phyloP scores from a whole-genome alignment of 2,329 filamentous ascomycete species.

The Fusarium sp. region DNA sequence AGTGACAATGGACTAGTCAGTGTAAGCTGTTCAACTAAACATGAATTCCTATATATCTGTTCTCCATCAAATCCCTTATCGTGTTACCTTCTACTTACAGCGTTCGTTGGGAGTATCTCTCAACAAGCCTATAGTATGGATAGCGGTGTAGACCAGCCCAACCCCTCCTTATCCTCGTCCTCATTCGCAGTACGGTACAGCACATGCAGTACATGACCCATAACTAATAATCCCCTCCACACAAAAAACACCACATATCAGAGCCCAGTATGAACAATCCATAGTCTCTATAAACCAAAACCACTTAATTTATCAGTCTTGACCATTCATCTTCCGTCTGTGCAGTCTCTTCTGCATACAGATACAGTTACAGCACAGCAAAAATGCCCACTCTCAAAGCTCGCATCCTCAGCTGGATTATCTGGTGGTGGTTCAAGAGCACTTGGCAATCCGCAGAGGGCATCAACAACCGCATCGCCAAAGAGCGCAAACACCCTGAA shows the following conservation, averaged over 20 bases:
- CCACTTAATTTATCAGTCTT: slow-evolving; percentile 1
- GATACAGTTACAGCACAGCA: not conserved
- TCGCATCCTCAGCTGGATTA: slow-evolving; percentile 44
- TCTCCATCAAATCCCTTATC: not conserved
- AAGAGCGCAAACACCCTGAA: slow-evolving; percentile 36
- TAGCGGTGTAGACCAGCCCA: slow-evolving; percentile 27
- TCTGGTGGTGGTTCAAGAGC: slow-evolving; percentile 45
- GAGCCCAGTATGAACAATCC: not conserved
- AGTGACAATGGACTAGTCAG: not conserved
- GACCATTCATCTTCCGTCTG: slow-evolving; percentile 2
- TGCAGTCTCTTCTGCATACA: slow-evolving; percentile 12
- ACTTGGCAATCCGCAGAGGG: slow-evolving; percentile 42
- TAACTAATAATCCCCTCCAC: slow-evolving; percentile 28
- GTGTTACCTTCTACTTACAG: slow-evolving; percentile 2
- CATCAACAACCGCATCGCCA: slow-evolving; percentile 42
- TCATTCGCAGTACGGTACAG: not conserved
- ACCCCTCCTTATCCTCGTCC: slow-evolving; percentile 13
- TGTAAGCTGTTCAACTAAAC: not conserved
- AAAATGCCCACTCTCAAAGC: slow-evolving; percentile 46
- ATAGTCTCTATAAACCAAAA: slow-evolving; percentile 3
- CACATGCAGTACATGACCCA: not conserved
- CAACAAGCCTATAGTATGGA: slow-evolving; percentile 1
- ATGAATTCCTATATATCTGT: not conserved
- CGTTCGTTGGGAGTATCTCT: not conserved
- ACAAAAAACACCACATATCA: slow-evolving; percentile 25